Percentiles rank a stretch among this genome's conserved stretches.
phyloP scores from a whole-genome alignment of 1,284 basidiomycete genomes.

The Trichosporon ovoides region DNA sequence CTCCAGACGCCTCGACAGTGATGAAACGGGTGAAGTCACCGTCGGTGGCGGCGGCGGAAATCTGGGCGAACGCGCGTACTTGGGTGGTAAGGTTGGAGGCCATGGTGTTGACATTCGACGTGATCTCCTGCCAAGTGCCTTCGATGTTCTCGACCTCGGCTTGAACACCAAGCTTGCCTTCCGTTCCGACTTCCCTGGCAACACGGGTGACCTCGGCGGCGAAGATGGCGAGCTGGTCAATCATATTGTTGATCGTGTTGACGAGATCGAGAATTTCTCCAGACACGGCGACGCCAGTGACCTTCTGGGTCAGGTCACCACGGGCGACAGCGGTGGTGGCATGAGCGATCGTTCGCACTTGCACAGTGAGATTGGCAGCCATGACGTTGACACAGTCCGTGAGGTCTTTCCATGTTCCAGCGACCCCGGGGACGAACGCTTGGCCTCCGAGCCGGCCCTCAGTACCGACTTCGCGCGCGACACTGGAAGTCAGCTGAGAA shows the following conservation, averaged over 20 bases:
- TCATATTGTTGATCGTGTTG: conserved; percentile 79
- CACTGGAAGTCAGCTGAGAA: conserved; percentile 38
- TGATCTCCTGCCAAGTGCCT: conserved; percentile 98
- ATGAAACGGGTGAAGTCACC: conserved; percentile 99
- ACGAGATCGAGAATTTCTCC: conserved; percentile 94
- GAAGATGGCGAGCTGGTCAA: conserved; percentile 90
- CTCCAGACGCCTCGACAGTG: conserved; percentile 95
- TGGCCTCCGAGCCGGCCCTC: conserved; percentile 95
- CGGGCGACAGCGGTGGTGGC: conserved; percentile 93
- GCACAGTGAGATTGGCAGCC: conserved; percentile 67
- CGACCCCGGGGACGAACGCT: conserved; percentile 75
- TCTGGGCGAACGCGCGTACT: conserved; percentile 98
- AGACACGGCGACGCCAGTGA: conserved; percentile 82
- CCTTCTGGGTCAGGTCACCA: conserved; percentile 90
- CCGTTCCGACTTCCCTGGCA: conserved; percentile 88
- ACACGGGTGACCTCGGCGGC: conserved; percentile 93
- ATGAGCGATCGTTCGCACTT: conserved; percentile 91
- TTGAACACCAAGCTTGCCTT: conserved; percentile 94
- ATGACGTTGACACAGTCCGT: conserved; percentile 86
- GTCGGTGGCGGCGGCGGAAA: conserved; percentile 96
- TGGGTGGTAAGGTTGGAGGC: conserved; percentile 92
- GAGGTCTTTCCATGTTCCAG: conserved; percentile 91
- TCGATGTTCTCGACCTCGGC: conserved; percentile 96
- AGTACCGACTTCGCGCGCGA: conserved; percentile 86
- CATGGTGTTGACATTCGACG: conserved; percentile 92